Percentiles rank a stretch among this genome's conserved stretches.
Conservation (phyloP, 1,284 basidiomycete species). For the Pyrrhoderma noxium region DNA sequence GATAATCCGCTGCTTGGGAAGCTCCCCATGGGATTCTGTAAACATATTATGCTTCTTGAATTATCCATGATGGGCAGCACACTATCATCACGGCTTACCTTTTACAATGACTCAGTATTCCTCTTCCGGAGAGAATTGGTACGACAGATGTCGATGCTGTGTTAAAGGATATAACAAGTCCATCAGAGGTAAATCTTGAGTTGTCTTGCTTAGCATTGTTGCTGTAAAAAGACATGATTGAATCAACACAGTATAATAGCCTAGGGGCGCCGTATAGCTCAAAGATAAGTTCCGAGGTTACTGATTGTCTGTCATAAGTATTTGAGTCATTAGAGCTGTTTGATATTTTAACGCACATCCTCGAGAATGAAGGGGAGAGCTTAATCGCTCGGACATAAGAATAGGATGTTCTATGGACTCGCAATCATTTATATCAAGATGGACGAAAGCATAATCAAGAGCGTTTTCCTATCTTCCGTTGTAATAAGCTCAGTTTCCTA, state of each 20-base stretch:
- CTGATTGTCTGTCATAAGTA: slow-evolving; percentile 31
- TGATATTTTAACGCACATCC: slow-evolving; percentile 39
- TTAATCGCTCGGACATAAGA: slow-evolving; percentile 89
- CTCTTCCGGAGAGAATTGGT: slow-evolving; percentile 75
- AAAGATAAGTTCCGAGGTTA: slow-evolving; percentile 95
- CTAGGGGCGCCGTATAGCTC: slow-evolving; percentile 89
- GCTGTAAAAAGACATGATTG: slow-evolving; percentile 87
- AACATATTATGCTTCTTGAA: neutral
- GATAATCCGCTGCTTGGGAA: slow-evolving; percentile 82
- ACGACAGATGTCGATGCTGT: slow-evolving; percentile 83
- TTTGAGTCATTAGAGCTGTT: slow-evolving; percentile 13
- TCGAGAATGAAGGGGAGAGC: slow-evolving; percentile 86
- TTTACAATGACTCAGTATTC: slow-evolving; percentile 77
- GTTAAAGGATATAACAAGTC: slow-evolving; percentile 79
- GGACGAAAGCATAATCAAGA: slow-evolving; percentile 86
- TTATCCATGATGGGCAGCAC: too few species aligned
- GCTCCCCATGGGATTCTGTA: slow-evolving; percentile 90
- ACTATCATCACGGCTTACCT: slow-evolving; percentile 42
- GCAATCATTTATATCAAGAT: slow-evolving; percentile 72
- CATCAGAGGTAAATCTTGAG: slow-evolving; percentile 50
- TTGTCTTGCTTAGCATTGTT: slow-evolving; percentile 41
- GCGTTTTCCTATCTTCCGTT: slow-evolving; percentile 75
- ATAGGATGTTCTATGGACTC: slow-evolving; percentile 82
- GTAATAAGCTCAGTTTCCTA: neutral
- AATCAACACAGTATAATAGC: slow-evolving; percentile 86